Conservation (phyloP, 1,139 yeast species). For the Zygotorulaspora mrakii region DNA sequence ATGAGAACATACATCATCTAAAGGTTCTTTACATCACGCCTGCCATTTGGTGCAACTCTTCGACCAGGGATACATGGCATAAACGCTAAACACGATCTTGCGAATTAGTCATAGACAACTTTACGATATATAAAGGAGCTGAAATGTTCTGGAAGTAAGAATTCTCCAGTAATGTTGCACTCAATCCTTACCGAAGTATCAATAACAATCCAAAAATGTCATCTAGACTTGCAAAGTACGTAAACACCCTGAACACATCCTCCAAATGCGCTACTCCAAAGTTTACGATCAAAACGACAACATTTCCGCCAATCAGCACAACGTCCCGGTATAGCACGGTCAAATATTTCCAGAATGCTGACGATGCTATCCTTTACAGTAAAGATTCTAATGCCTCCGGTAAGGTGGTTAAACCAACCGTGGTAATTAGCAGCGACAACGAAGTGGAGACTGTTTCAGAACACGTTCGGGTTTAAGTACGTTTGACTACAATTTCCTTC, state of each 20-base stretch:
- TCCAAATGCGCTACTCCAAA: constrained; percentile 17
- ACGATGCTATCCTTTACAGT: constrained; percentile 7
- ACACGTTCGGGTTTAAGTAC: constrained; percentile 24
- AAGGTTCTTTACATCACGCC: too few species aligned
- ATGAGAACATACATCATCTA: too few species aligned
- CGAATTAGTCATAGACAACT: too few species aligned
- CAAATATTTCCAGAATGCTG: constrained; percentile 8
- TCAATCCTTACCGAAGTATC: too few species aligned
- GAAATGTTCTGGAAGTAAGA: too few species aligned
- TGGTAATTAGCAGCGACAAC: constrained; percentile 28
- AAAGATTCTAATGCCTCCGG: constrained; percentile 5
- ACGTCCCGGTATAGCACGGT: constrained; percentile 9
- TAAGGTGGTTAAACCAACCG: constrained; percentile 18
- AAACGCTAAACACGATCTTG: too few species aligned
- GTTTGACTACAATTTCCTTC: background rate
- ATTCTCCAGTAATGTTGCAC: too few species aligned
- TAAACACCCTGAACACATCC: constrained; percentile 11
- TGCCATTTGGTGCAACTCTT: too few species aligned
- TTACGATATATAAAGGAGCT: too few species aligned
- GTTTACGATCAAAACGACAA: constrained; percentile 16
- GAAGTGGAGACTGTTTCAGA: constrained; percentile 26
- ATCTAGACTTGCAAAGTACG: constrained; percentile 7
- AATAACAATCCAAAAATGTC: constrained; percentile 3
- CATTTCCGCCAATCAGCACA: constrained; percentile 16
- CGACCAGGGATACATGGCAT: too few species aligned